Base-by-base conservation (phyloP, 2,329 filamentous ascomycete genomes). In the Neopestalotiopsis clavispora region DNA sequence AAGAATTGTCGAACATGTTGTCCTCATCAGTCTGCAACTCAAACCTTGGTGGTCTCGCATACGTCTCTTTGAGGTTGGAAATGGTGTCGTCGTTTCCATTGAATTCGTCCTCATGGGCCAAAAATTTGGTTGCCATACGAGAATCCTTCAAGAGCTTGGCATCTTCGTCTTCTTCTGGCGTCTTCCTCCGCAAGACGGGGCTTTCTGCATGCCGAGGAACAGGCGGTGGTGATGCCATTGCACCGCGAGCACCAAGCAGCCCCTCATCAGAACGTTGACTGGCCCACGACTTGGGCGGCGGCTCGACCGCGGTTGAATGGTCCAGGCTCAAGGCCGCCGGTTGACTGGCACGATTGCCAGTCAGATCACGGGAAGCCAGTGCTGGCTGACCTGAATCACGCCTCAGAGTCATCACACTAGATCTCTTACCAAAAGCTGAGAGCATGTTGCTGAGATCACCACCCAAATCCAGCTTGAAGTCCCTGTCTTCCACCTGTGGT, bases 371-470 rank as follows among this genome's bases (percentile, higher is more conserved):
- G 30, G 81, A 78, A 14, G 73, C 76, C 65, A 78, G 67, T 4
- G 75, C 73, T 28, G 78, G 76, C 32, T 81, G 80, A 20, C 80
- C 78, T 4, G 78, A 76, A 42, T 83, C 81, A 23, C 80, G 78
- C 52, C 78, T 84, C 67, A 86, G 70, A 4, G 85, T 87, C n/a
- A 79, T 79, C 63, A 83, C 80, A 73, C 86, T 87, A 28, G 84
- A 80, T 69, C 86, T 81, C 77, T 89, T 89, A 71, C 88, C 86
- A 63, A 87, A 87, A n/a, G 80, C 81, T 12, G 81, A 80, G 56
- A 89, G 82, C 84, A 90, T 87, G 68, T 83, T 86, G 69, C 85
- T 83, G 71, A 90, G 87, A 73, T 90, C 87, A 61, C 87, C 84
- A 17, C 88, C 88, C 62, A 90, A 75, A 73, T 89, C 87, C 17